phyloP scores from a whole-genome alignment of 1,139 yeast species.

The Arxiozyma heterogenica region DNA sequence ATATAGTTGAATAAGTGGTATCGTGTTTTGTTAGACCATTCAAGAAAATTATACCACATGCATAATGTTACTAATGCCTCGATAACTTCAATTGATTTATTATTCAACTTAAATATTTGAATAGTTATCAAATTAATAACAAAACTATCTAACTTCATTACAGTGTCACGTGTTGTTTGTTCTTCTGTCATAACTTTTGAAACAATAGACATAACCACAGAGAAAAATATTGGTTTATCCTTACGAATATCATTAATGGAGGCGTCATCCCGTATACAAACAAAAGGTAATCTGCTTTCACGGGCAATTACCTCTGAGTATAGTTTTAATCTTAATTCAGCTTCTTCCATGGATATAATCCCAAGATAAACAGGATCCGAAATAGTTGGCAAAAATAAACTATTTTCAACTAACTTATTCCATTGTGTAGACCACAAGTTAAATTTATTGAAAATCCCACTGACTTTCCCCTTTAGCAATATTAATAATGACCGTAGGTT shows the following conservation, averaged over 20 bases:
- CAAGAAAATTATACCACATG: conserved; percentile 80
- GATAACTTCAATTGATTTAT: conserved; percentile 59
- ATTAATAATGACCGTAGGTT: conserved; percentile 20
- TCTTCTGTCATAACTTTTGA: conserved; percentile 37
- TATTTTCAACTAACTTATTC: conserved; percentile 19
- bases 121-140: conserved; percentile 50
- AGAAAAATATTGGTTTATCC: conserved; percentile 51
- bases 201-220: conserved; percentile 56
- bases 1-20: conserved; percentile 60
- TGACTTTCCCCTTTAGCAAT: conserved; percentile 22
- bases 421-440: conserved; percentile 20
- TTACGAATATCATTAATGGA: conserved; percentile 42
- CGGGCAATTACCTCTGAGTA: conserved; percentile 37
- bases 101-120: conserved; percentile 63
- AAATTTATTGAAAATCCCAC: conserved; percentile 16
- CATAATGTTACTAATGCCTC: conserved; percentile 53
- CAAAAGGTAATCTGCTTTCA: conserved; percentile 40
- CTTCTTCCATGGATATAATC: conserved; percentile 42
- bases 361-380: conserved; percentile 42
- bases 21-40: conserved; percentile 67
- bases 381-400: conserved; percentile 15
- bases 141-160: conserved; percentile 45
- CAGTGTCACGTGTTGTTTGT: conserved; percentile 30
- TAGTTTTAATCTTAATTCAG: conserved; percentile 37
- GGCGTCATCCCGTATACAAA: conserved; percentile 39